Conservation (phyloP, 148 eudicot species). For the Nepenthes mirabilis region DNA sequence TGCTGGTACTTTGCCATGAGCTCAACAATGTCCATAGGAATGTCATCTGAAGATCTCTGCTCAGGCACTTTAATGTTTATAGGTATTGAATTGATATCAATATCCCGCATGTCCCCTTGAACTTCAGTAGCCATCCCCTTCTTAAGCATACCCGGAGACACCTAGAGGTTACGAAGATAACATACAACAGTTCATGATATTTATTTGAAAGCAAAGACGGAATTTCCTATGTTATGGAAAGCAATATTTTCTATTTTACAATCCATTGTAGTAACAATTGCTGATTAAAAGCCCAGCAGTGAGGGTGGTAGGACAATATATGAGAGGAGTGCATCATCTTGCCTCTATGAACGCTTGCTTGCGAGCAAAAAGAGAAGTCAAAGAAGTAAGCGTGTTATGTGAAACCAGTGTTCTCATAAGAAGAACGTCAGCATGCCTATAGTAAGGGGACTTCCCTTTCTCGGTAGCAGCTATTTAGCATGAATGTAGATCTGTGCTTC, state of each 20-base stretch:
- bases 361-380: no score
- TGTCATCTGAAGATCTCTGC: slow-evolving; percentile 26
- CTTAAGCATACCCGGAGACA: neutral
- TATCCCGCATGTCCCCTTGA: slow-evolving; percentile 11
- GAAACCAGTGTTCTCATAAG: no score
- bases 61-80: slow-evolving; percentile 5
- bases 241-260: neutral
- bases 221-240: neutral
- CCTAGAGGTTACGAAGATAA: neutral
- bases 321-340: no score
- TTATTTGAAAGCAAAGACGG: neutral
- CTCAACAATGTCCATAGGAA: slow-evolving; percentile 58
- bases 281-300: no score
- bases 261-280: no score
- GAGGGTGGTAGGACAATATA: no score
- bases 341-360: no score
- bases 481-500: no score
- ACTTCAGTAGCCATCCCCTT: slow-evolving; percentile 11
- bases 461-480: no score
- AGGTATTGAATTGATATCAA: slow-evolving; percentile 7
- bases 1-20: slow-evolving; percentile 42
- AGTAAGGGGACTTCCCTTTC: no score
- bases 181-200: neutral
- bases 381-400: no score
- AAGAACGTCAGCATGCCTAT: no score